Base-by-base conservation (phyloP, 140 eudicot species). In the Bidens hawaiensis region DNA sequence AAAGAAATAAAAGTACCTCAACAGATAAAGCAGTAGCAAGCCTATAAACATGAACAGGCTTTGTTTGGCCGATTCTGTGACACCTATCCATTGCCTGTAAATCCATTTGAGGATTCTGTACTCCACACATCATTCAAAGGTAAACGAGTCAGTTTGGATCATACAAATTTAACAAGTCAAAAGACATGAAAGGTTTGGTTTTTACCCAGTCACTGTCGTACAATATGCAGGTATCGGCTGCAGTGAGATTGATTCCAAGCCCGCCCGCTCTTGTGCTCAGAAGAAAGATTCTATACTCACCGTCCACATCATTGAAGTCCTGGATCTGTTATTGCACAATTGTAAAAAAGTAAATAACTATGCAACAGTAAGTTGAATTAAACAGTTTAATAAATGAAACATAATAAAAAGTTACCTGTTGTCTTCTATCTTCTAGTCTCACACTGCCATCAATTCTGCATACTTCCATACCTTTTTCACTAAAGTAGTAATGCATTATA, bases 181-280 rank as follows among this genome's bases (percentile, higher is more conserved):
- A 38, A 11, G 7, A 53, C 30, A 11, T 3, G 0, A 27, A 31
- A 34, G 16, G 14, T 61, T n/a, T n/a, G n/a, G n/a, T n/a, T n/a
- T n/a, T 15, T 84, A 88, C 99, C 99, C 97, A 93, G 65, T 88
- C 99, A 77, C 97, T 88, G 62, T 93, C 99, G 27, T 93, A 93
- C 34, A 93, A 65, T 18, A 93, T 93, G 79, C 96, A 88, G 54
- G 97, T 93, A 60, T 93, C 99, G 5, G 97, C 97, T 48, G 97
- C 66, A 40, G 99, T 93, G 47, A 93, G 96, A 78, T 93, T 93
- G 68, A 85, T 93, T 55, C 99, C 96, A 23, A 93, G 79, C 38
- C 99, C 99, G 66, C 99, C 99, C 60, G 99, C 99, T 45, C 99
- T 76, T 33, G 99, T 93, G 79, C 99, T 93, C 54, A 93, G 86